phyloP scores from a whole-genome alignment of 169 alveolate genomes.

The Cystoisospora suis region DNA sequence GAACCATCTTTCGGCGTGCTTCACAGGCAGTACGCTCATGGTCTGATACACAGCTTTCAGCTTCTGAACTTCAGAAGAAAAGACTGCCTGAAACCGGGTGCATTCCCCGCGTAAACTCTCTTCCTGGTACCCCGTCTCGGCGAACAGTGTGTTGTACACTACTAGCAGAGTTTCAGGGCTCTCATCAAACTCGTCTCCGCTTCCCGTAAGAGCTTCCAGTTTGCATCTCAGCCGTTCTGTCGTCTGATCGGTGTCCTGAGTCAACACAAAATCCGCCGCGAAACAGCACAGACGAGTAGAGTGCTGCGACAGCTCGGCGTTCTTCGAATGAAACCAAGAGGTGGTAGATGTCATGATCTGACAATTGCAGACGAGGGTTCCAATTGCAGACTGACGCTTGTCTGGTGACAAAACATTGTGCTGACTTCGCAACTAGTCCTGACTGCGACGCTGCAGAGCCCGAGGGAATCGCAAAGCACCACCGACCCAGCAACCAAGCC shows the following conservation, averaged over 20 bases:
- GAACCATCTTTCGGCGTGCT: constrained; percentile 21
- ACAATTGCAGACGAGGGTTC: too few relatives aligned
- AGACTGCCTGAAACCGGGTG: neutral
- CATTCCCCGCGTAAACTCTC: neutral
- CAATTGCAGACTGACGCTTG: too few relatives aligned
- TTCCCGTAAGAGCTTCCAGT: neutral
- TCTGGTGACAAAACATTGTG: too few relatives aligned
- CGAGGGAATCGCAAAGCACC: too few relatives aligned
- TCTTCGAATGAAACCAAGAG: too few relatives aligned
- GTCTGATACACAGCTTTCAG: neutral
- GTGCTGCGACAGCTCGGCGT: too few relatives aligned
- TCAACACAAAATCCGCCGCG: neutral
- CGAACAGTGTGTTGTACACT: neutral
- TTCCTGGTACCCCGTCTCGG: neutral
- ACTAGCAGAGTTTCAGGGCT: neutral
- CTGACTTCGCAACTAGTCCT: too few relatives aligned
- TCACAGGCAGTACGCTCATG: neutral
- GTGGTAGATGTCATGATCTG: too few relatives aligned
- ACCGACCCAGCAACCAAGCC: too few relatives aligned
- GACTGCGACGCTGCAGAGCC: too few relatives aligned
- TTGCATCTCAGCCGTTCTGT: neutral
- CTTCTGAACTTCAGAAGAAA: neutral
- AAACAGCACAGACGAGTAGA: neutral
- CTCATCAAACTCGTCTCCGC: neutral
- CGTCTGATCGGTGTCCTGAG: neutral